phyloP scores from a whole-genome alignment of 768 basidiomycete species.

The Suillus subalutaceus region DNA sequence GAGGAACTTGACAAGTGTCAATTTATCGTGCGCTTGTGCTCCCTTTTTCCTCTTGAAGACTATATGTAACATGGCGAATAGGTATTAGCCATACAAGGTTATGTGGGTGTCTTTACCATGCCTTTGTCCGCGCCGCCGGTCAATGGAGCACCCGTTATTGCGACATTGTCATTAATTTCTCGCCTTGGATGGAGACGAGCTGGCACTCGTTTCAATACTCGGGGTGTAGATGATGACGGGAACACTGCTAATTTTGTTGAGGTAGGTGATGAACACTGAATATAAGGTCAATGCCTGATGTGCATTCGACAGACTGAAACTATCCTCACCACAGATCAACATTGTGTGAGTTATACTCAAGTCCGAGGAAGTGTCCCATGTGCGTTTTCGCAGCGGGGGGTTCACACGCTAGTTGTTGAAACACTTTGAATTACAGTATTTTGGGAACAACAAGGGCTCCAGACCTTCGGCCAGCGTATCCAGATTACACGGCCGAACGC shows the following conservation, averaged over 20 bases:
- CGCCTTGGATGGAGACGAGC: conserved; percentile 93
- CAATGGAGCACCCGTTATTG: conserved; percentile 70
- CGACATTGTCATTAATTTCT: conserved; percentile 80
- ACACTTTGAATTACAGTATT: conserved; percentile 63
- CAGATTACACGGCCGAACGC: conserved; percentile 95
- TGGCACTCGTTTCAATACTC: conserved; percentile 95
- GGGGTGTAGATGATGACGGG: conserved; percentile 95
- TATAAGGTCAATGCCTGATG: conserved; percentile 17
- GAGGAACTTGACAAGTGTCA: conserved; percentile 80
- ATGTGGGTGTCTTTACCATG: conserved; percentile 81
- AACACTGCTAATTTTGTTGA: conserved; percentile 97
- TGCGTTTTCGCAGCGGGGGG: conserved; percentile 46
- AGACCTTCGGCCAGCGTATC: conserved; percentile 92
- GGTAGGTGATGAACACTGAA: conserved; percentile 42
- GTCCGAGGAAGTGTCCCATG: conserved; percentile 94
- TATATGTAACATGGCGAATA: conserved; percentile 33
- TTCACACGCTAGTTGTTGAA: conserved; percentile 8
- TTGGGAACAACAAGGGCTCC: conserved; percentile 97
- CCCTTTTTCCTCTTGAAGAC: conserved; percentile 14
- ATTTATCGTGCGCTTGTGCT: conserved; percentile 66
- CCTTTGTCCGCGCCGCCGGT: conserved; percentile 75
- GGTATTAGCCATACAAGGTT: conserved; percentile 94
- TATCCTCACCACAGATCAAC: conserved; percentile 82
- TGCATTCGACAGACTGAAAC: conserved; percentile 73
- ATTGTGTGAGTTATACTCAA: conserved; percentile 92